Percentiles rank a stretch among this genome's conserved stretches.
Evolutionary conservation across 1,284 basidiomycete species (phyloP).

Genomic region (Sphagnurus paluster): DNA sequence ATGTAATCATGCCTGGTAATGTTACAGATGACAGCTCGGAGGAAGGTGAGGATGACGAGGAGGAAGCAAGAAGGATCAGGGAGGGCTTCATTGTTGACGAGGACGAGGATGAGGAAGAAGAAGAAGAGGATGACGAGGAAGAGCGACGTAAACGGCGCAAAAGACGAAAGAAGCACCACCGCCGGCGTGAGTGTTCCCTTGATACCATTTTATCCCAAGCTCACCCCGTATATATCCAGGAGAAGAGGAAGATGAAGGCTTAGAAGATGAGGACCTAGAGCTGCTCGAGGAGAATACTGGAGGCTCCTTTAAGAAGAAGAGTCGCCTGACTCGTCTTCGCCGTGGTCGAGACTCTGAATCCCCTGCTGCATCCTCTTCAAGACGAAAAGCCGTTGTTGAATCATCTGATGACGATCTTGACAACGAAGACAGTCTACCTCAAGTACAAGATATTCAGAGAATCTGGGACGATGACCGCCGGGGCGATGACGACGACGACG

Average conservation of each 20-base stretch:
- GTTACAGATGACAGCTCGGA: conserved; percentile 82
- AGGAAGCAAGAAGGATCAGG: conserved; percentile 70
- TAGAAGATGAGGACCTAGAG: conserved; percentile 96
- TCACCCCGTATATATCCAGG: conserved; percentile 17
- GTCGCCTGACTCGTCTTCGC: conserved; percentile 65
- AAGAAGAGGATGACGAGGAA: conserved; percentile 54
- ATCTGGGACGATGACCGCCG: conserved; percentile 86
- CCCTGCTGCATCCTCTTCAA: conserved; percentile 61
- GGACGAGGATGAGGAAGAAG: conserved; percentile 72
- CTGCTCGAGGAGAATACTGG: conserved; percentile 96
- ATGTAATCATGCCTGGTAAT: conserved; percentile 50
- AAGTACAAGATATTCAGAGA: conserved; percentile 69
- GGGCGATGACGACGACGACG: conserved; percentile 63
- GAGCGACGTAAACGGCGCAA: conserved; percentile 58
- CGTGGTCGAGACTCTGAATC: conserved; percentile 70
- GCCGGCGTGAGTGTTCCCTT: conserved; percentile 48
- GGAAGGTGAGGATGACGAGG: conserved; percentile 82
- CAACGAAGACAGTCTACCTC: conserved; percentile 54
- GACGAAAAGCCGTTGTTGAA: conserved; percentile 55
- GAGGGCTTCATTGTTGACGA: conserved; percentile 89
- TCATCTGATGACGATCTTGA: conserved; percentile 76
- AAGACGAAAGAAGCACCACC: conserved; percentile 69
- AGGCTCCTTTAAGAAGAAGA: conserved; percentile 59
- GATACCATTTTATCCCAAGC: conserved; percentile 1
- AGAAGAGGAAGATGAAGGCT: conserved; percentile 67